Evolutionary conservation across 2,329 filamentous ascomycete genomes (phyloP), one percentile per base, ranked within the genome.

Genomic region (Fusarium chuoi): DNA sequence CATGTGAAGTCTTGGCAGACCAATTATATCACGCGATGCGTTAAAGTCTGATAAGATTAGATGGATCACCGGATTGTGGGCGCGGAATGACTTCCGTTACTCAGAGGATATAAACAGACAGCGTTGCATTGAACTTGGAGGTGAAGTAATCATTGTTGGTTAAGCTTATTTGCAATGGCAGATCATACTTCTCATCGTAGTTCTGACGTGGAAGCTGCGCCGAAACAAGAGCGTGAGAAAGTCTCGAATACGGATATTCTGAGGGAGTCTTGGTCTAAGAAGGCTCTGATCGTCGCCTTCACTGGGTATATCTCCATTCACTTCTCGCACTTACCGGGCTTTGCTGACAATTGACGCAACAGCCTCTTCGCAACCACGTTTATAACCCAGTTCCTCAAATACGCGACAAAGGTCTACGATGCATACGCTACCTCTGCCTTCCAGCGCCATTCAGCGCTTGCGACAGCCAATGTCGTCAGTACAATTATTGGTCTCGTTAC

Each of bases 401-500:
- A 82, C 61, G 77, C 81, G 1, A 77, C 78, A 26, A 81, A 76
- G 15, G 74, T 77, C 9, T 81, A 81, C 65, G 77, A 79, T 52
- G 76, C 81, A 1, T 82, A 80, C 57, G 81, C 80, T 7, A 81
- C 81, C 0, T 81, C 79, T 44, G 74, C 73, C 18, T 89, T 88
- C 63, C 78, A 83, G 41, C 79, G 82, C 20, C 88, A 89, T 74
- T 88, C 87, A 10, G 80, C 87, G 10, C 80, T 88, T 30, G 83
- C 84, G 5, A 84, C 87, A 6, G 84, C 86, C 38, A 82, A 84
- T 46, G 85, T 89, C 55, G 84, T 89, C 1, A 79, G 85, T 7
- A 84, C 81, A 49, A 83, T 86, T 45, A 86, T 87, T 42, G 79
- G 81, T 74, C 86, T 88, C 30, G 86, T 89, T 7, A 85, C 87